Conservation (phyloP, 2,329 filamentous ascomycete genomes). For the Chaetomiaceae sp. region DNA sequence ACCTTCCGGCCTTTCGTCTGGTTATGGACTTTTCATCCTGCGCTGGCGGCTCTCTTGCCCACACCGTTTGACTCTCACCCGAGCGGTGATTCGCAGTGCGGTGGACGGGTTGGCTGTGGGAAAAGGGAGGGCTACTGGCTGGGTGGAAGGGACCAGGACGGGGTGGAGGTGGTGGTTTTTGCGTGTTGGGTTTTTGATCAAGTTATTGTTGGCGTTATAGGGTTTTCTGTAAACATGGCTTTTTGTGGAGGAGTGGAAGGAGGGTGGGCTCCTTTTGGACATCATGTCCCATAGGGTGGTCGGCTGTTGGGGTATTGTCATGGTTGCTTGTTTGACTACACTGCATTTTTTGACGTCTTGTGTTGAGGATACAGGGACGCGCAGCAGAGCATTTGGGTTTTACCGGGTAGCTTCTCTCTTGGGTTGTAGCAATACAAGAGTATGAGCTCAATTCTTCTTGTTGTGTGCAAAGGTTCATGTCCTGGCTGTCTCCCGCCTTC, state of each 20-base stretch:
- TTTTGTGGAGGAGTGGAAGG: not conserved
- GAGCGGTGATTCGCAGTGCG: slow-evolving; percentile 15
- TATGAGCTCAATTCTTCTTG: not conserved
- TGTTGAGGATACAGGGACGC: slow-evolving; percentile 12
- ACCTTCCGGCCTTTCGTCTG: not conserved
- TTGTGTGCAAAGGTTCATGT: not conserved
- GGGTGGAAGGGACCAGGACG: not conserved
- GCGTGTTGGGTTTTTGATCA: not conserved
- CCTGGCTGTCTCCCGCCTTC: not conserved
- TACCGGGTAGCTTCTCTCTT: slow-evolving; percentile 10
- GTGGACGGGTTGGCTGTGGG: not conserved
- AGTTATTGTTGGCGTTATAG: slow-evolving; percentile 4
- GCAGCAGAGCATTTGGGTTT: slow-evolving; percentile 14
- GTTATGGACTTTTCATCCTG: not conserved
- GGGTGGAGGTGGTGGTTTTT: not conserved
- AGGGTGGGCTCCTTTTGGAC: slow-evolving; percentile 2
- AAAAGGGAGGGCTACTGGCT: not conserved
- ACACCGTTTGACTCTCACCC: not conserved
- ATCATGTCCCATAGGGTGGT: not conserved
- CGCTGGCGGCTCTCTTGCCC: not conserved
- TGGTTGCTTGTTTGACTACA: not conserved
- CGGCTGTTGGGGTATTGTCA: not conserved
- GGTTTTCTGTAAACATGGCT: not conserved
- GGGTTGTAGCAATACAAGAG: slow-evolving; percentile 13
- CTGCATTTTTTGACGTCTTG: slow-evolving; percentile 12